Percentiles rank a stretch among this genome's conserved stretches.
Evolutionary conservation across 768 basidiomycete genomes (phyloP).

Genomic region (Suillus subaureus): DNA sequence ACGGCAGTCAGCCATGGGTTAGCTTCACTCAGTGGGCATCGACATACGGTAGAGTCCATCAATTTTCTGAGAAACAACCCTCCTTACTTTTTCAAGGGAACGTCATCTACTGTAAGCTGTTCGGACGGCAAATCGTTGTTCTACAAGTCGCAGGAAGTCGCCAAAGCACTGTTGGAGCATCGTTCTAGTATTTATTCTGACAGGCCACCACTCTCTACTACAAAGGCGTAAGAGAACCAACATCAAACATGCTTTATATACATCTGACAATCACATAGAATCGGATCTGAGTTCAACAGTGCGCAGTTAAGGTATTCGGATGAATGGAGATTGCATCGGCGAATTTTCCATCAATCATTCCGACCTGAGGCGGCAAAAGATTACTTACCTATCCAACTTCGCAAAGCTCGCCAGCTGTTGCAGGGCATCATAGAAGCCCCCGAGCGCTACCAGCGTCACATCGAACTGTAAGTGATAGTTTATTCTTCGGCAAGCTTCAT

Average conservation of each 20-base stretch:
- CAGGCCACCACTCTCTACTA: constrained; percentile 33
- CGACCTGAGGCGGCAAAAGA: constrained; percentile 27
- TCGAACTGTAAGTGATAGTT: constrained; percentile 29
- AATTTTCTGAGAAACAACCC: background rate
- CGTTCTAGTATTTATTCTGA: constrained; percentile 41
- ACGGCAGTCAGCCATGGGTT: constrained; percentile 32
- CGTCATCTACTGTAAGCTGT: constrained; percentile 31
- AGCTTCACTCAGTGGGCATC: constrained; percentile 36
- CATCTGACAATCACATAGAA: constrained; percentile 16
- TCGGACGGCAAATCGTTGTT: constrained; percentile 36
- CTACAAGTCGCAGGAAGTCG: constrained; percentile 34
- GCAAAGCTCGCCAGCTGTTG: constrained; percentile 30
- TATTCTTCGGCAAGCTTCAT: background rate
- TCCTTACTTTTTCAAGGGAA: constrained; percentile 26
- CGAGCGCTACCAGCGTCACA: constrained; percentile 28
- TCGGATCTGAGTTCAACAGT: constrained; percentile 35
- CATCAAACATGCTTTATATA: background rate
- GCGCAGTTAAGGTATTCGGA: constrained; percentile 33
- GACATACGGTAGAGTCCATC: constrained; percentile 23
- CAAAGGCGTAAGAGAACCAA: constrained; percentile 24
- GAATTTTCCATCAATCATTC: constrained; percentile 36
- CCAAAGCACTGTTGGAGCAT: constrained; percentile 38
- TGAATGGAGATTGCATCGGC: constrained; percentile 33
- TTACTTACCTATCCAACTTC: constrained; percentile 30
- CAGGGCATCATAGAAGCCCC: constrained; percentile 25